Evolutionary conservation across 768 basidiomycete species (phyloP), one percentile per base, ranked within the genome.

Genomic region (Collybiopsis luxurians): DNA sequence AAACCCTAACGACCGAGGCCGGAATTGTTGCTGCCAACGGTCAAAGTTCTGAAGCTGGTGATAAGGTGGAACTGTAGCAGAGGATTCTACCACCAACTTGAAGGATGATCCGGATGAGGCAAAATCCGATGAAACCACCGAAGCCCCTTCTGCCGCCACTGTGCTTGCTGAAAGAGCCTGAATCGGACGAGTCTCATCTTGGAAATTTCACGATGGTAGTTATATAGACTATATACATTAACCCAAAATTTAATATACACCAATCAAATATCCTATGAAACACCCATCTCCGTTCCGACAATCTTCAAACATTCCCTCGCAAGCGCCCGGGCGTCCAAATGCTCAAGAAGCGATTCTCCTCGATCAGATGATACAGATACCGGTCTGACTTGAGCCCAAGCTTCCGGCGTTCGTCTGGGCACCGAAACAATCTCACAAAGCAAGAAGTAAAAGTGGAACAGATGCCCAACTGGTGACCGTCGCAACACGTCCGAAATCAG

Each of bases 391-490:
- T 51, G 50, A 38, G 90, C 71, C 87, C 89, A 93, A 11, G 84
- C 79, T 2, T 80, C 77, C 0, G 93, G 90, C 12, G 85, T 77
- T 62, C 79, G 82, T 27, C 85, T 76, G 0, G 89, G 83, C 55
- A 87, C 81, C 1, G 92, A 84, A 7, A 82, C 86, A 46, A 96
- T 87, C 63, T 93, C 86, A 62, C 89, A 89, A 3, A 97, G 69
- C 2, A 90, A 72, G 0, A 83, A 74, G 65, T 95, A 95, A 57
- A 96, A 86, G 66, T 94, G 86, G 79, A 96, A 96, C 11, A 98
- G 73, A 64, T 96, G 95, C 0, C 89, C 93, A 15, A 84, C 79
- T 0, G 84, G 69, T 1, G 95, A 95, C 1, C 90, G 83, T 61
- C 83, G 84, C 12, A 89, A 82, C 0, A 88, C 82, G 58, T 92